Base-by-base conservation (phyloP, 495 filamentous ascomycete species). In the Penicillium steckii region DNA sequence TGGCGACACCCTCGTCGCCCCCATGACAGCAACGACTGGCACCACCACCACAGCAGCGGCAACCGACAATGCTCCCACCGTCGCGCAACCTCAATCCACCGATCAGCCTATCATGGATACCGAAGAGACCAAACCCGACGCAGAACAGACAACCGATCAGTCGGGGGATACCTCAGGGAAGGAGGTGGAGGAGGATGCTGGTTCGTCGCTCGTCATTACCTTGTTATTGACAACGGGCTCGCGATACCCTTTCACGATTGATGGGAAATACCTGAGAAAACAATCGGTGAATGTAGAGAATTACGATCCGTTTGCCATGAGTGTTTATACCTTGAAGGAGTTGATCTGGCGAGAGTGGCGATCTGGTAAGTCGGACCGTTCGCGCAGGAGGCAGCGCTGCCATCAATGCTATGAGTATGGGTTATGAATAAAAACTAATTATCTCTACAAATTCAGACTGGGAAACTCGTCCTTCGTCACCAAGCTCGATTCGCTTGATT, bases 341-440 rank as follows among this genome's bases (percentile, higher is more conserved):
- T 71, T 96, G 67, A 95, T 96, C 54, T 81, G 91, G 78, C 74
- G 89, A 60, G 91, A 95, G 60, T 96, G 91, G 91, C 79, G 89
- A 57, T 83, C 85, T 57, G 82, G 82, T 85, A 68, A 67, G 69
- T 46, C 2, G n/a, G 15, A 8, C 25, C 6, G n/a, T 8, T 23
- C 19, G 38, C 18, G 38, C 38, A 23, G 38, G 18, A 21, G 38
- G 18, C 38, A 8, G 8, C 17, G 12, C 12, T 44, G 25, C 26
- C 38, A 44, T 19, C 33, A 12, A n/a, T 29, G 7, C 22, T 27
- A 1, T 26, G 30, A 2, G 12, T 15, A 40, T 32, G 18, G 44
- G 23, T n/a, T n/a, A n/a, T n/a, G 12, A 21, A 8, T 50, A 45
- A 21, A 17, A 15, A 47, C 8, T n/a, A 29, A 22, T 44, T 29